Percentiles rank a stretch among this genome's conserved stretches.
Conservation (phyloP, 768 basidiomycete species). For the Naganishia kalamii region DNA sequence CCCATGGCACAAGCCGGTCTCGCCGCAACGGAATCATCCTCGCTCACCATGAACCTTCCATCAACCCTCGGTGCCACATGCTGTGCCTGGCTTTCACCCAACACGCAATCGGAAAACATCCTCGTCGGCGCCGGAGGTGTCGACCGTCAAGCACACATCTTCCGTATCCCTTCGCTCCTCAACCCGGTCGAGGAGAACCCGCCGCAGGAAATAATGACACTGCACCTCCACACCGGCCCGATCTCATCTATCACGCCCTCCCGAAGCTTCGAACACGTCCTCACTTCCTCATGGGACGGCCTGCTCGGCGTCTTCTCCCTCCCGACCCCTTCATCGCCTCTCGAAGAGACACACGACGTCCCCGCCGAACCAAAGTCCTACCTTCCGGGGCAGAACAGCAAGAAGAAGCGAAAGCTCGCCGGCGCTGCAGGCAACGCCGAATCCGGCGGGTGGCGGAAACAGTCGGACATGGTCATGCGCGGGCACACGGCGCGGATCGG, state of each 20-base stretch:
- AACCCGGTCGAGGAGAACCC: conserved; percentile 37
- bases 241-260: conserved; percentile 65
- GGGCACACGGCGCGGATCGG: conserved; percentile 80
- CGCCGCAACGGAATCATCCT: conserved; percentile 23
- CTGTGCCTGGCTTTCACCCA: conserved; percentile 37
- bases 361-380: conserved; percentile 47
- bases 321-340: conserved; percentile 53
- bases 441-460: conserved; percentile 48
- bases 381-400: conserved; percentile 38
- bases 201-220: conserved; percentile 57
- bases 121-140: conserved; percentile 44
- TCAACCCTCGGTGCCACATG: conserved; percentile 43
- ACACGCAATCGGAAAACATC: conserved; percentile 25
- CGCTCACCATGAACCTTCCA: conserved; percentile 40
- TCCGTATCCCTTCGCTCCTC: conserved; percentile 45
- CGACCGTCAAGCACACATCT: conserved; percentile 44
- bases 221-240: conserved; percentile 76
- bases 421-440: conserved; percentile 28
- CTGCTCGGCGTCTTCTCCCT: conserved; percentile 63
- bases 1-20: conserved; percentile 29
- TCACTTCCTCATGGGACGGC: conserved; percentile 83
- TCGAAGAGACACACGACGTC: conserved; percentile 63
- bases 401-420: conserved; percentile 15
- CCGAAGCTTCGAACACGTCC: conserved; percentile 56
- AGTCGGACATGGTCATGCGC: conserved; percentile 66